Evolutionary conservation across 2,329 filamentous ascomycete genomes (phyloP).

Genomic region (Cercospora sp.): DNA sequence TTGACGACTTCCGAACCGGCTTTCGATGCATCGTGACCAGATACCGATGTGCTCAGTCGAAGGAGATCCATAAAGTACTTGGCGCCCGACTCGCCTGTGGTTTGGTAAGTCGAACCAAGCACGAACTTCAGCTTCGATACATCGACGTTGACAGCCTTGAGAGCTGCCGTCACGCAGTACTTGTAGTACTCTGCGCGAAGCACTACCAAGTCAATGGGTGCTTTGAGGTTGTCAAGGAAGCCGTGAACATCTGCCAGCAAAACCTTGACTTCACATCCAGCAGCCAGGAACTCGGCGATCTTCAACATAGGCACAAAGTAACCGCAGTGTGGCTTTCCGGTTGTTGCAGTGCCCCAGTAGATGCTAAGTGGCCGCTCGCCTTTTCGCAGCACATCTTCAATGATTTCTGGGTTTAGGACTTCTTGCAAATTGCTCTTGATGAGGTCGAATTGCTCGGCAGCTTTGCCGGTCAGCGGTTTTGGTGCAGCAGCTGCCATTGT

Average conservation of each 20-base stretch:
- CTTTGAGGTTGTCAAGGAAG: slow-evolving; percentile 61
- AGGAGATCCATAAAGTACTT: slow-evolving; percentile 88
- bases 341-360: slow-evolving; percentile 88
- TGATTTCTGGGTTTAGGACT: slow-evolving; percentile 79
- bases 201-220: slow-evolving; percentile 83
- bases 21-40: slow-evolving; percentile 81
- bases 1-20: slow-evolving; percentile 94
- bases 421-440: slow-evolving; percentile 77
- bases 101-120: slow-evolving; percentile 61
- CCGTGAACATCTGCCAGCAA: slow-evolving; percentile 58
- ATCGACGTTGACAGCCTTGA: slow-evolving; percentile 75
- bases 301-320: slow-evolving; percentile 90
- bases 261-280: slow-evolving; percentile 68
- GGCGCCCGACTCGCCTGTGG: slow-evolving; percentile 66
- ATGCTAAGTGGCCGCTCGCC: slow-evolving; percentile 72
- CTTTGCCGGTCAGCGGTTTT: slow-evolving; percentile 15
- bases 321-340: slow-evolving; percentile 82
- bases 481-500: slow-evolving; percentile 5
- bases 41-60: slow-evolving; percentile 68
- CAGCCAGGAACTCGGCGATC: slow-evolving; percentile 81
- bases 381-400: slow-evolving; percentile 68
- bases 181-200: slow-evolving; percentile 82
- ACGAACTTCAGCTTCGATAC: slow-evolving; percentile 81
- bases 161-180: slow-evolving; percentile 69
- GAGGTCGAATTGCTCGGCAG: slow-evolving; percentile 67